phyloP scores from a whole-genome alignment of 352 stramenopile species.

The Poterioochromonas sp. region DNA sequence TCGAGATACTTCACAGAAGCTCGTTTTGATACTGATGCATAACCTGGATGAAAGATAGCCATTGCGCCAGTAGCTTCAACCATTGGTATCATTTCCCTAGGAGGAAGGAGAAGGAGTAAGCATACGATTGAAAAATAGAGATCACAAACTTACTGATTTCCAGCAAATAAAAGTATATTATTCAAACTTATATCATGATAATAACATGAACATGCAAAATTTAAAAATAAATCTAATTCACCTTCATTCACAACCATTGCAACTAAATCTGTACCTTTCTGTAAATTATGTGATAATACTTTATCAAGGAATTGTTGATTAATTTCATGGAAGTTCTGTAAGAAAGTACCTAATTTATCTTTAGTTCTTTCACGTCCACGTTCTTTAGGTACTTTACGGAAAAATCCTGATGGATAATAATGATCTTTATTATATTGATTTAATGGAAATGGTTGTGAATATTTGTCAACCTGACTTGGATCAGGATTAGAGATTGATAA shows the following conservation, averaged over 20 bases:
- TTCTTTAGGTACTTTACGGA: background rate
- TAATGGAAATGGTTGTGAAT: background rate
- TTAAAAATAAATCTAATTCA: constrained; percentile 30
- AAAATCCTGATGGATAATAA: constrained; percentile 14
- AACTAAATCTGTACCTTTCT: background rate
- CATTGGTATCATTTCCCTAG: background rate
- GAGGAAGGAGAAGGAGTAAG: too few relatives aligned
- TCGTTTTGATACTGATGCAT: background rate
- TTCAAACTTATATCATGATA: background rate
- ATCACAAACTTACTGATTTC: background rate
- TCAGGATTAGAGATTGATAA: background rate
- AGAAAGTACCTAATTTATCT: constrained; percentile 6
- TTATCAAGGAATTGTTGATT: background rate
- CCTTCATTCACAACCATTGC: constrained; percentile 27
- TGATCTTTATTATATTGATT: background rate
- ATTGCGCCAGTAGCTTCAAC: constrained; percentile 1
- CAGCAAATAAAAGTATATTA: background rate
- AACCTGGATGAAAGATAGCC: background rate
- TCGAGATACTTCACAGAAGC: background rate
- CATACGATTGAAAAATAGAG: too few relatives aligned
- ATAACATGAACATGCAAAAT: constrained; percentile 24
- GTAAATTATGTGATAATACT: background rate
- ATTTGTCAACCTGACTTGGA: background rate
- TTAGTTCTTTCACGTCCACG: background rate
- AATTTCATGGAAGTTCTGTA: background rate